Evolutionary conservation across 2,329 filamentous ascomycete genomes (phyloP).

Genomic region (Aspergillus piperis): DNA sequence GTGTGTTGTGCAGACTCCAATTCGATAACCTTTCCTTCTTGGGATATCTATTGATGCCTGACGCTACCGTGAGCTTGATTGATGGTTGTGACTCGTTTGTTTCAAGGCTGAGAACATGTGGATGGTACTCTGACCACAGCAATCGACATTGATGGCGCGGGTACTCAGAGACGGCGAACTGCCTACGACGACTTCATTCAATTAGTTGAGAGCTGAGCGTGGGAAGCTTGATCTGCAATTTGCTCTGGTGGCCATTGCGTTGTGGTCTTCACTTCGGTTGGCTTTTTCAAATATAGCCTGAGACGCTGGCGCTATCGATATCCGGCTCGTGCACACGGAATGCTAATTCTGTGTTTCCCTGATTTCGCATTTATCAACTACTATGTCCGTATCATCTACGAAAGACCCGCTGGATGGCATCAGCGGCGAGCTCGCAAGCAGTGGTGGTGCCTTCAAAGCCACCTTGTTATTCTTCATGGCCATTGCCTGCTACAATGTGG

Average conservation of each 20-base stretch:
- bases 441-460: constrained; percentile 25
- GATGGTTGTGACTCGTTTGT: not conserved
- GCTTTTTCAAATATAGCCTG: not conserved
- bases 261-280: not conserved
- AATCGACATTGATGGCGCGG: not conserved
- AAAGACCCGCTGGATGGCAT: constrained; percentile 33
- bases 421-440: constrained; percentile 29
- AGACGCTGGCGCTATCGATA: not conserved
- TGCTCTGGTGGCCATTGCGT: not conserved
- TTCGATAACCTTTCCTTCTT: not conserved
- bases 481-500: constrained; percentile 52
- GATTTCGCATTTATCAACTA: not conserved
- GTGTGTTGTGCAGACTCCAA: not conserved
- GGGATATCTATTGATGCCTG: not conserved
- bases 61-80: not conserved
- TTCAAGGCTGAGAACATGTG: not conserved
- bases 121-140: not conserved
- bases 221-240: not conserved
- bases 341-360: not conserved
- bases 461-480: constrained; percentile 35
- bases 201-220: not conserved
- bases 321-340: not conserved
- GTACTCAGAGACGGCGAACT: not conserved
- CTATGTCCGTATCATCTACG: constrained; percentile 9
- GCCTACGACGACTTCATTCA: not conserved